Base-by-base conservation (phyloP, 768 basidiomycete genomes). In the Russula emetica region DNA sequence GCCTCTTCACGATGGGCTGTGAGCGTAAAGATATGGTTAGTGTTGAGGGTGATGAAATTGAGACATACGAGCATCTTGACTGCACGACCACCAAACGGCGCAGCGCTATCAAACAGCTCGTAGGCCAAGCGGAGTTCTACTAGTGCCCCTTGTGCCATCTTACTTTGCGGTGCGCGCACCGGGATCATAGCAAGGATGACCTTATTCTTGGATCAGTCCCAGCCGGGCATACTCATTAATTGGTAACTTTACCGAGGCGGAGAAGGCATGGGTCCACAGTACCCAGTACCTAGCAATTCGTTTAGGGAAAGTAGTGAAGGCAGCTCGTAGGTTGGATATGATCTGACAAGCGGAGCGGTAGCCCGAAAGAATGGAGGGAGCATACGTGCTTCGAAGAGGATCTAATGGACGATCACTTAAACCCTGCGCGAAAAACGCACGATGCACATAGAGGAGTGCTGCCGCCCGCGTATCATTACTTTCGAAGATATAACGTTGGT, bases 181-280 rank as follows among this genome's bases (percentile, higher is more conserved):
- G 88, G 87, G n/a, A 91, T 83, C 10, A 89, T 87, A 13, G 86
- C 83, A 45, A 91, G 71, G 83, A 92, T 86, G 30, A 90, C 84
- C 89, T 62, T 20, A 24, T 34, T 44, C 16, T 45, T n/a, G 14
- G 40, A 36, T 63, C 24, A 63, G 62, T 49, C 36, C 40, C 14
- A 4, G 10, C 22, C 1, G 8, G 7, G 22, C 5, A 20, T 24
- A 20, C 13, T 28, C 22, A 34, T 44, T 7, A 52, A 28, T 36
- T 28, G 47, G 54, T 10, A 30, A 8, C 18, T 38, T 52, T 52
- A 67, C 66, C 11, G 66, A 63, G 3, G 62, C 58, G n/a, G 58
- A 65, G 18, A 67, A 65, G 20, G 59, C 63, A 38, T 67, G 66
- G 20, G 63, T 67, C 66, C 66, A 67, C 8, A 65, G 52, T 22